Evolutionary conservation across 2,329 filamentous ascomycete species (phyloP), one percentile per base, ranked within the genome.

Genomic region (Colletotrichum tanaceti): DNA sequence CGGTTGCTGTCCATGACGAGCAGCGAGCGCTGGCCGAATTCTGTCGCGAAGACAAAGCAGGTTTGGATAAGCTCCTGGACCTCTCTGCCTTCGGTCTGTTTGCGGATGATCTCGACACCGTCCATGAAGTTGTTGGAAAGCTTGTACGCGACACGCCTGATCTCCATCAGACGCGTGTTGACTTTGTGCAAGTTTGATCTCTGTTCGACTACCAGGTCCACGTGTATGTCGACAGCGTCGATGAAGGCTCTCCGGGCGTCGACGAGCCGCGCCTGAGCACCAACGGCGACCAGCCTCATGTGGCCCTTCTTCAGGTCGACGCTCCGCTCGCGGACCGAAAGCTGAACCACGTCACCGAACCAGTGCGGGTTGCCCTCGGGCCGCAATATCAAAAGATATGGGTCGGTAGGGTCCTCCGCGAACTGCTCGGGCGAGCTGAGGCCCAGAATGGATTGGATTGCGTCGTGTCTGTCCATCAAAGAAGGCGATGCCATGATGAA

Each of bases 91-190:
- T 87, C 86, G 1, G 94, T 94, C 79, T 99, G 95, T 73, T 90
- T 90, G 71, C 94, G 88, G 72, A 99, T 96, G 71, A 93, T 93
- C 77, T 97, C 93, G 52, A 99, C 96, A 77, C 94, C 98, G 79
- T 98, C 95, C 93, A 99, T 98, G 80, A 99, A 98, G 7, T 94
- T 93, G 80, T 98, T 98, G 59, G 94, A 97, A 50, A 99, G 86
- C 79, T 97, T 97, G 84, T 97, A 98, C 3, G 95, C 93, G 2
- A 97, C 97, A 77, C 94, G 94, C 74, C 97, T 94, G 74, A 98
- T 97, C 77, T 97, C 97, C 74, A 93, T 95, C 71, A 99, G 83
- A 77, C 97, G 92, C 58, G 90, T 84, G 76, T 98, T 97, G 73
- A 99, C 96, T 73, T 97, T 93, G 71, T 93, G 92, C 46, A 99